These are phyloP conservation scores for Hypoxylon fuscum DNA, from an alignment of 495 filamentous ascomycete genomes.

Conservation along the genomic window DNA sequence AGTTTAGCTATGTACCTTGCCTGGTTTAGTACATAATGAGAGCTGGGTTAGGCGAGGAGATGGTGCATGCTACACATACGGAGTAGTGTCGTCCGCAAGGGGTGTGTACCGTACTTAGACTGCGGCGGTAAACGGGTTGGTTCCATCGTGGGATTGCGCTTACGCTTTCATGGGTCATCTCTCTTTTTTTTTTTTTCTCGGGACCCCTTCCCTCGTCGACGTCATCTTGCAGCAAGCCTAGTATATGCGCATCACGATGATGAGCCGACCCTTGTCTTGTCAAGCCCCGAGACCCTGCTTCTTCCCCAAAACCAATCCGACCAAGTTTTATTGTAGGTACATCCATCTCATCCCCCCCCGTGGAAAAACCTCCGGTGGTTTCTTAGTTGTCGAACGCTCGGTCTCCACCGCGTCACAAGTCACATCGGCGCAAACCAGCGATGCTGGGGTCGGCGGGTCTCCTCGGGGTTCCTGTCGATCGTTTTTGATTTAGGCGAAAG, in stretches of 20 bases:
- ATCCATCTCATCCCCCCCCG: background rate
- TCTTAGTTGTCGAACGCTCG: no score
- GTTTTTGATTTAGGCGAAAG: constrained; percentile 20
- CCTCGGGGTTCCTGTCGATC: constrained; percentile 32
- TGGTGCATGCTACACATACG: background rate
- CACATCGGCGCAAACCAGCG: background rate
- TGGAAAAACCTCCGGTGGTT: constrained; percentile 16
- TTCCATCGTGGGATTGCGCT: constrained; percentile 11
- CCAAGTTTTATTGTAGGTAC: background rate
- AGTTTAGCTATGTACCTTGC: background rate
- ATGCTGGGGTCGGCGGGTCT: constrained; percentile 13
- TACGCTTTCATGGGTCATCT: constrained; percentile 1
- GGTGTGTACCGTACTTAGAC: constrained; percentile 5
- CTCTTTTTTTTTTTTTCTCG: background rate
- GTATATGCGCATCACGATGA: background rate
- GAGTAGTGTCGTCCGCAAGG: constrained; percentile 24
- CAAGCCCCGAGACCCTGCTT: no score
- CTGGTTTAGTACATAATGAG: background rate
- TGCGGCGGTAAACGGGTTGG: background rate
- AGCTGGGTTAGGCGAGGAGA: no score
- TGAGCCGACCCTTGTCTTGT: background rate
- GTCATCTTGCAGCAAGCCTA: constrained; percentile 29
- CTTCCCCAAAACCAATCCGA: constrained; percentile 2
- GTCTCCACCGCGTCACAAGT: no score
- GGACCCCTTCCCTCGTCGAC: constrained; percentile 11